Base-by-base conservation (phyloP, 2,329 filamentous ascomycete genomes). In the Neofusicoccum laricinum region DNA sequence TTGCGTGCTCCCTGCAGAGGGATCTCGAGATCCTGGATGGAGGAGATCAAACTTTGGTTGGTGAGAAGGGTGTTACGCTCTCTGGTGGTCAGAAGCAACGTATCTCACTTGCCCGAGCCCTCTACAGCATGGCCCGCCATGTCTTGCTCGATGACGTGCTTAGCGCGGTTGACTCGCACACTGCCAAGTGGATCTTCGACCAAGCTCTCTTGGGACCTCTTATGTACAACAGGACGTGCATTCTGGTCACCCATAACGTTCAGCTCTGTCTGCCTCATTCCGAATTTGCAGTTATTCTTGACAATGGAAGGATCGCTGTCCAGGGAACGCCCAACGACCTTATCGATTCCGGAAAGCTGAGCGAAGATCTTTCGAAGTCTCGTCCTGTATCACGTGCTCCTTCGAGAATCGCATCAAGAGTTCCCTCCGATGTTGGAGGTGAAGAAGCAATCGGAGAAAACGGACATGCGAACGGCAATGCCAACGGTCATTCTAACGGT, bases 1-100 rank as follows among this genome's bases (percentile, higher is more conserved):
- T 92, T 45, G 93, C 94, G 41, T 99, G 95, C 77, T 94, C 93
- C 2, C 80, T 99, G 63, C 90, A 97, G 75, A 90, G 92, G 61
- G 95, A 99, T 75, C 83, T 99, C 14, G 88, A 96, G 68, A 97
- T 98, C 46, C 86, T 99, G 1, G 93, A 97, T 75, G 88, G 89
- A 66, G 95, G 95, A 45, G 95, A 99, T 74, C 88, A 96, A 76
- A 98, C 95, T 0, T 81, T 97, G 21, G 95, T 99, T 36, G 95
- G 95, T 59, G 95, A 99, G 75, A 99, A 98, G 78, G 95, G 95
- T 38, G 97, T 99, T 67, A 94, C 94, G 15, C 86, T 99, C 14
- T 99, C 95, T 6, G 95, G 95, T 68, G 95, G 95, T 6, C 95
- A 99, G 78, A 98, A 98, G 79, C 95, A 99, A 77, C 89, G 95